Evolutionary conservation across 1,284 basidiomycete genomes (phyloP).

Genomic region (Puccinia coronata): DNA sequence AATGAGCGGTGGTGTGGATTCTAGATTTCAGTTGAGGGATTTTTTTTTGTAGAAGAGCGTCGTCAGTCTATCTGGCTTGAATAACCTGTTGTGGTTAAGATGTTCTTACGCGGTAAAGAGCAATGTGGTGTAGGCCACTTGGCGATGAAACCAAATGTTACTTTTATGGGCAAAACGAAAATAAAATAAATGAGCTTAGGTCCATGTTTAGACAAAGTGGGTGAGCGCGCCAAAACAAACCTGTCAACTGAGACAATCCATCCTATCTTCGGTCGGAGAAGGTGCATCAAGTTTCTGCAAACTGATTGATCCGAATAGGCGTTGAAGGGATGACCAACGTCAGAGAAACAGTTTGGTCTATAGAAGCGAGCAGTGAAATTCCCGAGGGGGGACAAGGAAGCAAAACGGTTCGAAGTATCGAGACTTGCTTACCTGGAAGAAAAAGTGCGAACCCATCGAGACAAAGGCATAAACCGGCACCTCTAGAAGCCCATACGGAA

Average conservation of each 20-base stretch:
- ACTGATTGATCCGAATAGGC: neutral
- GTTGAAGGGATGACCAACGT: neutral
- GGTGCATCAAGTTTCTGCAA: conserved; percentile 34
- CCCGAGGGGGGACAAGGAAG: too few species aligned
- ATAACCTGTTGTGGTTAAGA: neutral
- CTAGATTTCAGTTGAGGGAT: neutral
- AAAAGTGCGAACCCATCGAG: conserved; percentile 37
- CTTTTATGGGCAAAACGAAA: conserved; percentile 19
- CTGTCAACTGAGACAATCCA: conserved; percentile 44
- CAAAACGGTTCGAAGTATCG: conserved; percentile 43
- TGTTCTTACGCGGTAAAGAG: conserved; percentile 42
- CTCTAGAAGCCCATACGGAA: conserved; percentile 47
- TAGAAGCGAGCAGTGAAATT: too few species aligned
- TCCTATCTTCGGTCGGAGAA: conserved; percentile 35
- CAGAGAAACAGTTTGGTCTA: too few species aligned
- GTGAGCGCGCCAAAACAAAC: conserved; percentile 15
- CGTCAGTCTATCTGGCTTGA: conserved; percentile 1
- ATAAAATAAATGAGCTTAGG: neutral
- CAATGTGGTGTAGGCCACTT: conserved; percentile 37
- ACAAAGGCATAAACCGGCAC: conserved; percentile 34
- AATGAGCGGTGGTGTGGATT: conserved; percentile 45
- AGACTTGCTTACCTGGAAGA: conserved; percentile 20
- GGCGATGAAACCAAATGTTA: conserved; percentile 49
- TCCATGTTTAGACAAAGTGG: neutral
- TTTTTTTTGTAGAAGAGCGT: conserved; percentile 1